These are phyloP conservation scores for Paramecium primaurelia DNA, from an alignment of 73 alveolate genomes.

Conservation along the genomic window DNA sequence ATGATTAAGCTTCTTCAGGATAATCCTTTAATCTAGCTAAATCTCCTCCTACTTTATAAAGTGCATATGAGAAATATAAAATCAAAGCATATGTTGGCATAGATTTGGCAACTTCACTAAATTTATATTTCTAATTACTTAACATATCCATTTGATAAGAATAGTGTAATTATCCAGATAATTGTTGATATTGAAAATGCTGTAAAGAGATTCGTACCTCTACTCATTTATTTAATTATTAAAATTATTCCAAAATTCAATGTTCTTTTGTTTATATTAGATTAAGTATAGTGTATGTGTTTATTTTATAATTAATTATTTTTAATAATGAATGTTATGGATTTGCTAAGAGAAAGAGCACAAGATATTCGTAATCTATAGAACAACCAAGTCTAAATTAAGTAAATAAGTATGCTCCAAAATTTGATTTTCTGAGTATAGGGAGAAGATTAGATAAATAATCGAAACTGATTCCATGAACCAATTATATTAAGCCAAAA, in stretches of 20 bases:
- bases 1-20: constrained; percentile 14
- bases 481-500: background rate
- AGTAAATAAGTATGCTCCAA: background rate
- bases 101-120: constrained; percentile 12
- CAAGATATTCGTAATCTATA: background rate
- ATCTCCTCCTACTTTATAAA: background rate
- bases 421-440: background rate
- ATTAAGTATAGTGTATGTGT: background rate
- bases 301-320: background rate
- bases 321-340: constrained; percentile 33
- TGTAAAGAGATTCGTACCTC: background rate
- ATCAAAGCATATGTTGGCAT: constrained; percentile 17
- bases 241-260: background rate
- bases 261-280: background rate
- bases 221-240: background rate
- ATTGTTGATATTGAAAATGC: background rate
- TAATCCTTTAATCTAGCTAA: background rate
- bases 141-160: background rate
- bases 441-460: constrained; percentile 19
- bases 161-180: background rate
- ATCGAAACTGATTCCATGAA: constrained; percentile 9
- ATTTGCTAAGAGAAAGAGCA: constrained; percentile 4
- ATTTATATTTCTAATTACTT: background rate
- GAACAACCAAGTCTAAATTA: background rate
- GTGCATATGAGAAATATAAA: constrained; percentile 1